Evolutionary conservation across 2,329 filamentous ascomycete genomes (phyloP), one percentile per base, ranked within the genome.

Genomic region (Talaromyces islandicus): DNA sequence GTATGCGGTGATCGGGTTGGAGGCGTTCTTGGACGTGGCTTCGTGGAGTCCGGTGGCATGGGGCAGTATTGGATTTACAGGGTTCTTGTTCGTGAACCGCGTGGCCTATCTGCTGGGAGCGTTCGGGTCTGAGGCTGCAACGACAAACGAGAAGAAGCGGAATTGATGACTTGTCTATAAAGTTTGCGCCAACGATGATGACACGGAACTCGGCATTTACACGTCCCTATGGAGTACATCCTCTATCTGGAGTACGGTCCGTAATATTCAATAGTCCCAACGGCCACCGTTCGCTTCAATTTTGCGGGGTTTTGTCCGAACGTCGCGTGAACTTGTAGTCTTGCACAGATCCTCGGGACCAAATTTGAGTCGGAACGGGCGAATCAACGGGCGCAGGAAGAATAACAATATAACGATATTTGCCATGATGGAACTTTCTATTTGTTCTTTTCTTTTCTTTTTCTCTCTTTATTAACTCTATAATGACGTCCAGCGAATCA

Each of bases 21-120:
- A 83, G 10, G 75, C 75, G 35, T 79, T 84, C 53, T 63, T 83
- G 51, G 80, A 85, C 64, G 73, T 88, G 11, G 73, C 68, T 4
- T 75, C 72, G 24, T 91, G 88, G 88, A 91, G 90, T 70, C 76
- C 81, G 35, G 82, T 88, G 78, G 83, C 86, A n/a, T 89, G 85
- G 84, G 89, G 88, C 2, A 91, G 91, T 67, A 79, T 92, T 63
- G 86, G 82, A 7, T 80, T 81, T 55, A 90, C 88, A 27, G 82
- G 73, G 0, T 83, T 84, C 57, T 73, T 89, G 30, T 85, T 85
- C 58, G 57, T 81, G 27, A 82, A 82, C 60, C 79, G 87, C 50
- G 76, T 81, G 19, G 75, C 79, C 17, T 89, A 88, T 69, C 74
- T 89, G 6, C 59, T 80, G 17, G 87, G 86, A 0, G 41, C 81